Conservation (phyloP, 2,329 filamentous ascomycete species). For the Exophiala oligosperma region DNA sequence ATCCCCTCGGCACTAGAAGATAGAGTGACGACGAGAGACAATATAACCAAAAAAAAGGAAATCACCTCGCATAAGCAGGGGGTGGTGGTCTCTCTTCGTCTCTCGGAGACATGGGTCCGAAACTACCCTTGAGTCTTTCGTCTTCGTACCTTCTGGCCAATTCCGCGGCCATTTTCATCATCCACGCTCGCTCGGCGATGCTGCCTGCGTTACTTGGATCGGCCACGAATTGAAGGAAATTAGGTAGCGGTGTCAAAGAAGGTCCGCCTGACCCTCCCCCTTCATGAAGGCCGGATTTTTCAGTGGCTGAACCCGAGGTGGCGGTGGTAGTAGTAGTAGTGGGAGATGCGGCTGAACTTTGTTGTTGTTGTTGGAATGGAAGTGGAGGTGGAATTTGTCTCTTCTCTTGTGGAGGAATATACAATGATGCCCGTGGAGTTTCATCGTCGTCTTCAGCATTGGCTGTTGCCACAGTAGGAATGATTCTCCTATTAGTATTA, state of each 20-base stretch:
- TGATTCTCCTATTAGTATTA: slow-evolving; percentile 7
- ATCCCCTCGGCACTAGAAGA: too few species aligned
- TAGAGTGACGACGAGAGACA: not conserved
- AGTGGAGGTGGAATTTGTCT: too few species aligned
- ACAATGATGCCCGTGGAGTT: slow-evolving; percentile 28
- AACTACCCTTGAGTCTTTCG: slow-evolving; percentile 59
- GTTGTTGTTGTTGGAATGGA: too few species aligned
- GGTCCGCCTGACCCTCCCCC: slow-evolving; percentile 4
- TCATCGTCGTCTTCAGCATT: slow-evolving; percentile 17
- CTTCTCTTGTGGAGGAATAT: slow-evolving; percentile 16
- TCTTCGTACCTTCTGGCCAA: slow-evolving; percentile 83
- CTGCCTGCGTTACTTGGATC: slow-evolving; percentile 35
- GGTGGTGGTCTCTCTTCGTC: slow-evolving; percentile 42
- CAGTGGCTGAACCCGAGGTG: not conserved
- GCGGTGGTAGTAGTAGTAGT: too few species aligned
- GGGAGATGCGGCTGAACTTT: not conserved
- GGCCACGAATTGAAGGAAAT: slow-evolving; percentile 37
- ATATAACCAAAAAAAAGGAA: not conserved
- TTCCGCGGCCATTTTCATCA: slow-evolving; percentile 79
- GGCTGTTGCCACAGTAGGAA: not conserved
- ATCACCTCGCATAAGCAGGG: slow-evolving; percentile 46
- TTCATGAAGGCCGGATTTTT: slow-evolving; percentile 5
- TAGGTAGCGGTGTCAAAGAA: slow-evolving; percentile 34
- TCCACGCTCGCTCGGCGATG: slow-evolving; percentile 48
- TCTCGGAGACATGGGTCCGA: slow-evolving; percentile 23